phyloP scores from a whole-genome alignment of 163 green algal species.

The Scenedesmus sp. region DNA sequence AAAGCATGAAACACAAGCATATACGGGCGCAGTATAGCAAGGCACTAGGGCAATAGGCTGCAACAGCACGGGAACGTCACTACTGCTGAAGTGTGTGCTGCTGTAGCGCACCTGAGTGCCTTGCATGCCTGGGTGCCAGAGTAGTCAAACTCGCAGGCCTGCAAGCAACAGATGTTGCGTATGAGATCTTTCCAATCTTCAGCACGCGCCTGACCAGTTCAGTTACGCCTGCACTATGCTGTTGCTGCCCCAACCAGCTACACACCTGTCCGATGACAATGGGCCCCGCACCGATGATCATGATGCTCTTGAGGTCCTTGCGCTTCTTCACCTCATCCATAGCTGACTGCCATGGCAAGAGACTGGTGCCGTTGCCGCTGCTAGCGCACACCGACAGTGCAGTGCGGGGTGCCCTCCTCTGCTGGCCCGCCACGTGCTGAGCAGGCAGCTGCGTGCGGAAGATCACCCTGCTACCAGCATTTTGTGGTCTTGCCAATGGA shows the following conservation, averaged over 20 bases:
- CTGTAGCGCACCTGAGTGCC: conserved; percentile 84
- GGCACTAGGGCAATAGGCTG: background rate
- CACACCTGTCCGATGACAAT: conserved; percentile 97
- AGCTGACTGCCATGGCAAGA: conserved; percentile 72
- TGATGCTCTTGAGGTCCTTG: conserved; percentile 96
- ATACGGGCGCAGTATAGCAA: background rate
- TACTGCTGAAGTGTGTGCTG: background rate
- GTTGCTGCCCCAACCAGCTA: background rate
- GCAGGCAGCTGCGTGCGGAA: conserved; percentile 28
- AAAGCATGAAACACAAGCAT: background rate
- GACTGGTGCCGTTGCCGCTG: conserved; percentile 41
- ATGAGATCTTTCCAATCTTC: background rate
- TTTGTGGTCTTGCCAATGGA: background rate
- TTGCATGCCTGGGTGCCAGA: conserved; percentile 99
- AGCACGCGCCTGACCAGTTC: too few species aligned
- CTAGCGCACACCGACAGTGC: conserved; percentile 12
- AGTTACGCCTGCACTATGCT: background rate
- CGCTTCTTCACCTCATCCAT: conserved; percentile 80
- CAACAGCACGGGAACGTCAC: background rate
- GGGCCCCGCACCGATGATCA: conserved; percentile 94
- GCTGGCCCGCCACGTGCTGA: conserved; percentile 10
- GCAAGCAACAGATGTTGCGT: background rate
- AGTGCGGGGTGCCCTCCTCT: conserved; percentile 21
- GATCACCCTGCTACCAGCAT: background rate
- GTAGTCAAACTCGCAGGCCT: conserved; percentile 99